phyloP scores from a whole-genome alignment of 1,284 basidiomycete species.

The Limonomyces culmigenus region DNA sequence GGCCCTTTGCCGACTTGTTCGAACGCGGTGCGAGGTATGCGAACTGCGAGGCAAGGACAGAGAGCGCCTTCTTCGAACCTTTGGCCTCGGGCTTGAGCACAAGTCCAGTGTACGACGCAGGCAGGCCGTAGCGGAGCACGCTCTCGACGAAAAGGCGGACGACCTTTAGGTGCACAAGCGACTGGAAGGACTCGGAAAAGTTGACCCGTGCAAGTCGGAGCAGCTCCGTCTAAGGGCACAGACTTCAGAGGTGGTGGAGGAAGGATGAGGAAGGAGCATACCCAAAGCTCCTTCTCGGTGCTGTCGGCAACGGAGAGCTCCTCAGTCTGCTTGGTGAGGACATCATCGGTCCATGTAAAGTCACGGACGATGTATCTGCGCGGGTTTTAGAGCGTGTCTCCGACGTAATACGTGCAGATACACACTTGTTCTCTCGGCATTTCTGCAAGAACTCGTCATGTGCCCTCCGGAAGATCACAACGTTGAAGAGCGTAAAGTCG shows the following conservation, averaged over 20 bases:
- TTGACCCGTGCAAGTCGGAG: constrained; percentile 87
- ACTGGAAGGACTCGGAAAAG: constrained; percentile 94
- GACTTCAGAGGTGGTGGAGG: background rate
- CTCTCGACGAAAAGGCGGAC: constrained; percentile 88
- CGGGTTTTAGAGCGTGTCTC: constrained; percentile 4
- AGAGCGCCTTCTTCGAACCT: constrained; percentile 64
- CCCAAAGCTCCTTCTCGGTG: constrained; percentile 97
- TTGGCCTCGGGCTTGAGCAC: constrained; percentile 86
- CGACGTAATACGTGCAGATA: constrained; percentile 2
- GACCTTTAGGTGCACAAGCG: constrained; percentile 88
- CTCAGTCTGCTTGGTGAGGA: constrained; percentile 68
- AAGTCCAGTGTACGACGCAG: constrained; percentile 79
- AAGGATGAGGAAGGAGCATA: constrained; percentile 19
- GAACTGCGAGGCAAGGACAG: constrained; percentile 62
- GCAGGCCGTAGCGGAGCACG: constrained; percentile 89
- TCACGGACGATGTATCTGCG: constrained; percentile 78
- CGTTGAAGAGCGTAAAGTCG: constrained; percentile 78
- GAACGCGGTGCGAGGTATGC: constrained; percentile 61
- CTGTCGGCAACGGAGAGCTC: constrained; percentile 69
- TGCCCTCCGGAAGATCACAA: constrained; percentile 83
- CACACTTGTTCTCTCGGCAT: constrained; percentile 87
- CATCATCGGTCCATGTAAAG: constrained; percentile 82
- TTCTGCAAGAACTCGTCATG: constrained; percentile 91
- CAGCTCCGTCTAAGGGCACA: constrained; percentile 65
- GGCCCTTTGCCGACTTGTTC: constrained; percentile 31